These are phyloP conservation scores for Kodamaea fungicola DNA, from an alignment of 1,139 yeast species.

Conservation along the genomic window DNA sequence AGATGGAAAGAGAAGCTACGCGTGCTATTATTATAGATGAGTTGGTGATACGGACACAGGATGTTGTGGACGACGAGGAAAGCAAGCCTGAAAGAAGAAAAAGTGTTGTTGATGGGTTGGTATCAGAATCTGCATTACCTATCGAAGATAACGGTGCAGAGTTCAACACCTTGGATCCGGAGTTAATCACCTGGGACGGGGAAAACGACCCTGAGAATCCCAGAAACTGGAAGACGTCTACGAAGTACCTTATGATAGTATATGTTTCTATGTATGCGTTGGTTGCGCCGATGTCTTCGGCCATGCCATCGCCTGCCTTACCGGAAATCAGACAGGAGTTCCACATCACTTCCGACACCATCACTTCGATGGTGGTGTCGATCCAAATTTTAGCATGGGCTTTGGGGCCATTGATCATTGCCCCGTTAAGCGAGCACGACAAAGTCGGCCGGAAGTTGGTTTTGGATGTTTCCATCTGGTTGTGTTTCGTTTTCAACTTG, in stretches of 20 bases:
- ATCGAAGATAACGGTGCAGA: conserved; percentile 37
- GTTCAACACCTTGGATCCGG: conserved; percentile 38
- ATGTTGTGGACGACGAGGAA: conserved; percentile 12
- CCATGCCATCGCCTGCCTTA: conserved; percentile 45
- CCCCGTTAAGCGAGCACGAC: conserved; percentile 46
- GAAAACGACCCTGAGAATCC: conserved; percentile 38
- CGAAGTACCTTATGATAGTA: conserved; percentile 27
- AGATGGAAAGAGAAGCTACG: conserved; percentile 18
- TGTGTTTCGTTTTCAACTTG: conserved; percentile 32
- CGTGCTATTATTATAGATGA: conserved; percentile 19
- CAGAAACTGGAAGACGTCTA: conserved; percentile 32
- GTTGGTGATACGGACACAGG: conserved; percentile 14
- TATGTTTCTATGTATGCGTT: conserved; percentile 42
- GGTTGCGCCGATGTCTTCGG: conserved; percentile 46
- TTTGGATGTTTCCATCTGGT: conserved; percentile 33
- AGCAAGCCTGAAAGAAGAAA: not conserved
- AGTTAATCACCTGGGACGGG: conserved; percentile 41
- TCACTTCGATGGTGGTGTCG: conserved; percentile 39
- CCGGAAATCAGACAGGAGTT: conserved; percentile 32
- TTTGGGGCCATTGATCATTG: conserved; percentile 41
- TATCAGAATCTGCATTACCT: conserved; percentile 21
- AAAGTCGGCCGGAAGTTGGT: conserved; percentile 39
- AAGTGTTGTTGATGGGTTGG: not conserved
- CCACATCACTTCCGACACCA: conserved; percentile 26
- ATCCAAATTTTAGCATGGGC: conserved; percentile 49